Evolutionary conservation across 1,139 yeast genomes (phyloP), one percentile per base, ranked within the genome.

Genomic region (Oligophagozyma castellii): DNA sequence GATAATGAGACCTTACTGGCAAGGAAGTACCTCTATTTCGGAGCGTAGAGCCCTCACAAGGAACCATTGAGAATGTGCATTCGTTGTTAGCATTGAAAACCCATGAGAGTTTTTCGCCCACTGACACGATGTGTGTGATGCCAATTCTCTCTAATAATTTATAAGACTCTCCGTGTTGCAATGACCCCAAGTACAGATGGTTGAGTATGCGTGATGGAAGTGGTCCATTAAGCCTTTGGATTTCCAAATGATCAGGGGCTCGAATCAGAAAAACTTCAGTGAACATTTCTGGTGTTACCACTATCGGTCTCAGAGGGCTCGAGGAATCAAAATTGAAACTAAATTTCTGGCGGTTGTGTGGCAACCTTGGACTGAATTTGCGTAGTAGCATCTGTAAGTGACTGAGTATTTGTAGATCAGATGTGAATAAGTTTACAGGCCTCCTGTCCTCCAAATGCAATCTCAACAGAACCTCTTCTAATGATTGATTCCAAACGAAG

Each of bases 131-230:
- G 34, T 80, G 72, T 16, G 65, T 67, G 32, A 89, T 81, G 0
- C 84, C 89, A 14, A 89, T 55, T 29, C 65, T 66, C 19, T 59
- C 54, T 33, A 89, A 58, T 42, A 86, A 55, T 4, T 72, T 69
- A 3, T 77, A 64, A 42, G 75, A 70, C 38, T 72, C 73, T 5
- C 96, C 96, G 55, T 89, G 95, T 28, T 59, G 67, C 30, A 84
- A 59, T 2, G 93, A 77, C 0, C 98, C 98, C 32, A 89, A 61
- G 48, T 84, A 89, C 42, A 89, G 54, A 52, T 86, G 89, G 0
- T 92, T 81, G 29, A 86, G 55, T 3, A 89, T 75, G 30, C 80
- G 61, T 2, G 65, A 59, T 2, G 65, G 65, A 14, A 58, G 34
- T 1, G 63, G 60, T 1, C 61, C 63, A 35, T 53, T 53, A 23